Base-by-base conservation (phyloP, 352 stramenopile species). In the Pythium folliculosum region DNA sequence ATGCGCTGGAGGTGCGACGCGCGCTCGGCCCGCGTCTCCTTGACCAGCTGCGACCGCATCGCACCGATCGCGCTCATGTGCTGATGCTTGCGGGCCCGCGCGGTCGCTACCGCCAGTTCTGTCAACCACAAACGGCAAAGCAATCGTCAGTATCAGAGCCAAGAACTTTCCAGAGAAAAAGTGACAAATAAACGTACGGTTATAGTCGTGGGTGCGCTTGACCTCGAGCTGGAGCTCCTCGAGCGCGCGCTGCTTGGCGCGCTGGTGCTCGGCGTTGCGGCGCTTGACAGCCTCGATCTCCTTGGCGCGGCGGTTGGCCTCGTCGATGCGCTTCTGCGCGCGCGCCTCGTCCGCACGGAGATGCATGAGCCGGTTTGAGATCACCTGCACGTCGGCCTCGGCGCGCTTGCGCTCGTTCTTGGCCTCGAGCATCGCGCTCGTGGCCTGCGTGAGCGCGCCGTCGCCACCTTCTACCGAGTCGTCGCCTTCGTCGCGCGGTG, bases 271-370 rank as follows among this genome's bases (percentile, higher is more conserved):
- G 22, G 74, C 67, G 58, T 92, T 93, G 30, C 80, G 80, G 40
- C 80, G 80, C 67, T 90, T 89, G 40, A 88, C 69, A 6, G 57
- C 48, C 48, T 89, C 74, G 44, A 91, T 90, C 63, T 94, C 82
- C 0, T 70, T 60, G 3, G 81, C 80, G 32, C 86, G 78, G 14
- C 77, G 71, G 22, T 89, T 89, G 5, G 82, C 82, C 22, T 89
- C 85, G 38, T 89, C 82, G n/a, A 91, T 90, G 1, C 85, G 77
- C 48, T 81, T 82, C 54, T 89, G 77, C 0, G 83, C 79, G 1
- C 72, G 73, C 23, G 66, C 74, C 21, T 93, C 85, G 48, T 91
- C 83, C 5, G 77, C 70, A 0, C 78, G 78, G 16, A 93, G 65
- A 55, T 92, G 83, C 30, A 80, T 56, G 5, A 94, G 75, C 2